A percentile compares a stretch with the other conserved stretches of the same genome.
Conservation (phyloP, 352 stramenopile species). For the Phytophthora hybrid region DNA sequence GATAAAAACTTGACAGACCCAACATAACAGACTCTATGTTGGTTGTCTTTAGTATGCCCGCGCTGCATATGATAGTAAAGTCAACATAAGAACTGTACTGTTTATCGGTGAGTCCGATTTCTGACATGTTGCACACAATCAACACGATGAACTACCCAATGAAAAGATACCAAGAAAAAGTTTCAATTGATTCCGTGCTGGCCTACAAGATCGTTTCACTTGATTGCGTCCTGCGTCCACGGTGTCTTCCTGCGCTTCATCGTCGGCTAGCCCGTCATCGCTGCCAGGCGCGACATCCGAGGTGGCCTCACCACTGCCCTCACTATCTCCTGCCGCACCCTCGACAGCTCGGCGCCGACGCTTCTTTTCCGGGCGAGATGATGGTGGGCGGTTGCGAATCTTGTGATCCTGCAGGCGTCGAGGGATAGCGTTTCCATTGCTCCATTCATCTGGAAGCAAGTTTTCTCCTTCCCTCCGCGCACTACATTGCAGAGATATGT, state of each 20-base stretch:
- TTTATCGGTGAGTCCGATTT: neutral
- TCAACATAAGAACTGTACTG: neutral
- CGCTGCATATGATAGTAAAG: neutral
- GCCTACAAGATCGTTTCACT: too few species aligned
- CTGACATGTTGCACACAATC: neutral
- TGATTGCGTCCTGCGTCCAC: neutral
- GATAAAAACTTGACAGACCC: neutral
- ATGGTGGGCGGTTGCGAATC: neutral
- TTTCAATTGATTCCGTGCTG: too few species aligned
- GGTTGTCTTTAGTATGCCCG: neutral
- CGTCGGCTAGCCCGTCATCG: neutral
- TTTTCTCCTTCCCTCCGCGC: too few species aligned
- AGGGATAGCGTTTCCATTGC: constrained; percentile 14
- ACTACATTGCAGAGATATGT: constrained; percentile 22
- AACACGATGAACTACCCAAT: too few species aligned
- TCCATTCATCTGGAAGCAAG: constrained; percentile 21
- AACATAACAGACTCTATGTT: neutral
- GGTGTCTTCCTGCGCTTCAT: neutral
- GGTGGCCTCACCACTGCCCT: neutral
- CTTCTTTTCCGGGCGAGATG: constrained; percentile 14
- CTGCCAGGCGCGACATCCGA: neutral
- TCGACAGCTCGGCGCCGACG: neutral
- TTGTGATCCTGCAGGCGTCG: constrained; percentile 1
- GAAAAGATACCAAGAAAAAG: too few species aligned
- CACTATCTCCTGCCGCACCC: neutral